Evolutionary conservation across 2,329 filamentous ascomycete genomes (phyloP).

Genomic region (Fusarium veterinarium): DNA sequence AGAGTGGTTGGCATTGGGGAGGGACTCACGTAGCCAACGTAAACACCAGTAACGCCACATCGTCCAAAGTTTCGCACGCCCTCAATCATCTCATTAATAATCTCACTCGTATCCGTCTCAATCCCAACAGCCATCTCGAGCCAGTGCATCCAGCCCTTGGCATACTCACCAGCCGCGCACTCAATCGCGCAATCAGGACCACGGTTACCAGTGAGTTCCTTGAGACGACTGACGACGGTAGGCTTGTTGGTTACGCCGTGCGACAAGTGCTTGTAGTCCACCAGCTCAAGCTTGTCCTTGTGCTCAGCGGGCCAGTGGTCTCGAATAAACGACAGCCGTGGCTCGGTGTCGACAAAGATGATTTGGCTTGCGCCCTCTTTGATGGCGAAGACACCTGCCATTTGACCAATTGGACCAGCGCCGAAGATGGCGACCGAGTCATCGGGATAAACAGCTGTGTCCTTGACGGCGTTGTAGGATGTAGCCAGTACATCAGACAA

Average conservation of each 20-base stretch:
- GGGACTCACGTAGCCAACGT: slow-evolving; percentile 66
- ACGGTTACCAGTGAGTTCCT: slow-evolving; percentile 76
- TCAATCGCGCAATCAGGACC: slow-evolving; percentile 82
- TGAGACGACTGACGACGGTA: slow-evolving; percentile 77
- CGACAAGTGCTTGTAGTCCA: slow-evolving; percentile 74
- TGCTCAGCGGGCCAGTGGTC: slow-evolving; percentile 65
- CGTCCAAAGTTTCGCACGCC: slow-evolving; percentile 78
- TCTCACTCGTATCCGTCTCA: slow-evolving; percentile 87
- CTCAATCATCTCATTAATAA: slow-evolving; percentile 83
- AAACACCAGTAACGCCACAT: slow-evolving; percentile 80
- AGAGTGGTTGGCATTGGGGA: background rate
- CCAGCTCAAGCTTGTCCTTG: slow-evolving; percentile 67
- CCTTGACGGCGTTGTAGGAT: slow-evolving; percentile 83
- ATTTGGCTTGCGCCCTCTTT: slow-evolving; percentile 79
- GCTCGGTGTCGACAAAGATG: slow-evolving; percentile 82
- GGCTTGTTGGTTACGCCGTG: slow-evolving; percentile 66
- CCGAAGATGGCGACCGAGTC: slow-evolving; percentile 87
- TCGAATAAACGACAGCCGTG: slow-evolving; percentile 75
- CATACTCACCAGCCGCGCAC: slow-evolving; percentile 70
- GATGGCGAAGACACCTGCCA: slow-evolving; percentile 80
- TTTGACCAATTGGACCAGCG: slow-evolving; percentile 88
- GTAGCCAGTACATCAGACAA: slow-evolving; percentile 85
- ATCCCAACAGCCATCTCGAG: slow-evolving; percentile 70
- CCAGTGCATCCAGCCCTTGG: slow-evolving; percentile 71
- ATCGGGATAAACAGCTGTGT: slow-evolving; percentile 81